Conservation (phyloP, 345 rosid species). For the Stellera chamaejasme region DNA sequence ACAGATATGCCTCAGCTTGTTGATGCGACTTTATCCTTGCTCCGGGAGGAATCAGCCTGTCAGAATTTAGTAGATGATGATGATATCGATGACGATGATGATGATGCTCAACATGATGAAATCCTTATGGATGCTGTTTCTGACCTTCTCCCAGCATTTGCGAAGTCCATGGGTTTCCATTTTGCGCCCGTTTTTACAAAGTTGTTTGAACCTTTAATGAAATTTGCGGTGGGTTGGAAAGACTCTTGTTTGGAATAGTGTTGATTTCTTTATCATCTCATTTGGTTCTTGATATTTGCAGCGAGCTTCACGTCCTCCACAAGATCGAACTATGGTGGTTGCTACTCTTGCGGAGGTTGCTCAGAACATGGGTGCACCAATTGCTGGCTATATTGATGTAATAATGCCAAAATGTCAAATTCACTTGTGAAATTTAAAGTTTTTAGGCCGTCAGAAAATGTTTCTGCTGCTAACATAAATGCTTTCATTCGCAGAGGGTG, state of each 20-base stretch:
- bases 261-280: conserved; percentile 19
- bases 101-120: conserved; percentile 81
- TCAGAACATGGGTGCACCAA: conserved; percentile 96
- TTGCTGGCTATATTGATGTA: conserved; percentile 86
- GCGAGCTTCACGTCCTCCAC: conserved; percentile 82
- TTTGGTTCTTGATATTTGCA: conserved; percentile 27
- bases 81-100: conserved; percentile 69
- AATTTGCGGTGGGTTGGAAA: conserved; percentile 61
- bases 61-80: conserved; percentile 70
- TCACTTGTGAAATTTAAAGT: neutral
- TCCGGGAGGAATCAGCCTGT: conserved; percentile 83
- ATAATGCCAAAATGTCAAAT: conserved; percentile 14
- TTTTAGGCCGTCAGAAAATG: conserved; percentile 8
- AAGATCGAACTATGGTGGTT: conserved; percentile 95
- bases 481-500: conserved; percentile 51
- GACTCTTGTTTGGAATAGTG: conserved; percentile 5
- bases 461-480: conserved; percentile 15
- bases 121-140: conserved; percentile 98
- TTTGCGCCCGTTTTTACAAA: conserved; percentile 81
- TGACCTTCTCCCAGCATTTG: conserved; percentile 97
- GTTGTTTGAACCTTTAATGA: conserved; percentile 92
- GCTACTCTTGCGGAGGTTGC: conserved; percentile 99
- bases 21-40: conserved; percentile 66
- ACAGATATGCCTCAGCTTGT: conserved; percentile 74
- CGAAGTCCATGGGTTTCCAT: conserved; percentile 88